These are phyloP conservation scores for Trypanosomatidae sp. DNA, from an alignment of 208 protist genomes.

Conservation along the genomic window DNA sequence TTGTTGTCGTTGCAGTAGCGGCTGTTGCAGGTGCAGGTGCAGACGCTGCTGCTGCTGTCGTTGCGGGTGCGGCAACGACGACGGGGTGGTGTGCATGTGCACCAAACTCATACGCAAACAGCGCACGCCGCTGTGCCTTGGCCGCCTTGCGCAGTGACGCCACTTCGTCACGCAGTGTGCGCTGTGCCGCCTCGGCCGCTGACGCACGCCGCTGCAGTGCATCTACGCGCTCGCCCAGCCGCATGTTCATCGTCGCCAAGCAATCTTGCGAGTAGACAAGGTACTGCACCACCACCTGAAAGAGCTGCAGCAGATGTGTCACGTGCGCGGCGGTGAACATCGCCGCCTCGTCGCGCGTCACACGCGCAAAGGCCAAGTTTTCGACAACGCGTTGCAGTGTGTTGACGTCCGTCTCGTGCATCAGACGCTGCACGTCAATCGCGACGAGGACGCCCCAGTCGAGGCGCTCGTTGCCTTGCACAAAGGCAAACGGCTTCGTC, in stretches of 20 bases:
- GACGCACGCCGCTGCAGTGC: constrained; percentile 23
- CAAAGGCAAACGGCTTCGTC: constrained; percentile 45
- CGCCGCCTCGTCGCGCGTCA: constrained; percentile 77
- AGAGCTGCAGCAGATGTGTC: constrained; percentile 71
- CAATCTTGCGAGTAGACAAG: constrained; percentile 81
- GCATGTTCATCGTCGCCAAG: constrained; percentile 68
- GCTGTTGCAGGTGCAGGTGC: not conserved
- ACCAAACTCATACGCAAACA: constrained; percentile 80
- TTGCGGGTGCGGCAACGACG: not conserved
- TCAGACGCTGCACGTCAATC: constrained; percentile 69
- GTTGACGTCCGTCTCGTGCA: constrained; percentile 74
- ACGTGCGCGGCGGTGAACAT: constrained; percentile 79
- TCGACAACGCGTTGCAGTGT: constrained; percentile 80
- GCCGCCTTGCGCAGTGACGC: constrained; percentile 59
- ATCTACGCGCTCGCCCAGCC: constrained; percentile 38
- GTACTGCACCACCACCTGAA: constrained; percentile 82
- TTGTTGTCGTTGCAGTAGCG: not conserved
- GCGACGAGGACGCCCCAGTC: constrained; percentile 84
- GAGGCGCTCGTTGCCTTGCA: constrained; percentile 72
- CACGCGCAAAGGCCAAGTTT: constrained; percentile 77
- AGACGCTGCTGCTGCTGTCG: not conserved
- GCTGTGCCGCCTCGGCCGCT: constrained; percentile 12
- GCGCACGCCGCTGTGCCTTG: constrained; percentile 69
- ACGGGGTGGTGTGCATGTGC: not conserved
- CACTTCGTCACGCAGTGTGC: constrained; percentile 41